These are phyloP conservation scores for Circinella umbellata DNA, from an alignment of 371 early-diverging fungal genomes.

Conservation along the genomic window DNA sequence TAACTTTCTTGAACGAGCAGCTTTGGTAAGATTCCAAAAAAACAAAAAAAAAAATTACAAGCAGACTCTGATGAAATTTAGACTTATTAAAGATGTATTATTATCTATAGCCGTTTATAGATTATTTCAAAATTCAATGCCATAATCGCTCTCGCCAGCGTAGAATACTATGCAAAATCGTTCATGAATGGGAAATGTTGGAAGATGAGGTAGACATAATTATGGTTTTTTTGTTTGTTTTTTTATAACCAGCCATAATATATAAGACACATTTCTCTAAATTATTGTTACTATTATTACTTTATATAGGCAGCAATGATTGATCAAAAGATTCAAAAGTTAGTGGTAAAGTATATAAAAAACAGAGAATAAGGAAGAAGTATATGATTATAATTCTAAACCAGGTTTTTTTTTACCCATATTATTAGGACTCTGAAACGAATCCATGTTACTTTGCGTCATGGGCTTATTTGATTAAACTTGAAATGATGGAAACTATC, in stretches of 20 bases:
- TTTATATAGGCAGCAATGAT: constrained; percentile 27
- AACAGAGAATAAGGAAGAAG: too few relatives aligned
- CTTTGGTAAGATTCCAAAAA: constrained; percentile 5
- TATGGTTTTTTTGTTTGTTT: too few relatives aligned
- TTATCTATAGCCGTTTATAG: constrained; percentile 53
- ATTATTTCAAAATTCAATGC: constrained; percentile 65
- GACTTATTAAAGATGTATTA: too few relatives aligned
- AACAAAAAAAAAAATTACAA: too few relatives aligned
- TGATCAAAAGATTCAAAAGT: constrained; percentile 33
- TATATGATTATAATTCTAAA: too few relatives aligned
- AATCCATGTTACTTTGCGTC: constrained; percentile 68
- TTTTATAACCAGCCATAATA: too few relatives aligned
- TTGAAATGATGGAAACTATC: constrained; percentile 62
- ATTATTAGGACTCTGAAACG: constrained; percentile 2
- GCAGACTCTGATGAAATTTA: too few relatives aligned
- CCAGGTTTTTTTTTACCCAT: too few relatives aligned
- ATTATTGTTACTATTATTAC: too few relatives aligned
- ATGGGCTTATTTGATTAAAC: constrained; percentile 76
- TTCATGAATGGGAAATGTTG: constrained; percentile 68
- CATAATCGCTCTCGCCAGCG: constrained; percentile 77
- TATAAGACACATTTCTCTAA: too few relatives aligned
- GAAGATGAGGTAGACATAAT: constrained; percentile 69
- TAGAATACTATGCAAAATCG: constrained; percentile 64
- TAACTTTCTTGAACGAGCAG: constrained; percentile 40
- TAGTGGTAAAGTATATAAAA: too few relatives aligned